Evolutionary conservation across 2,329 filamentous ascomycete species (phyloP), one percentile per base, ranked within the genome.

Genomic region (Colletotrichum musae): DNA sequence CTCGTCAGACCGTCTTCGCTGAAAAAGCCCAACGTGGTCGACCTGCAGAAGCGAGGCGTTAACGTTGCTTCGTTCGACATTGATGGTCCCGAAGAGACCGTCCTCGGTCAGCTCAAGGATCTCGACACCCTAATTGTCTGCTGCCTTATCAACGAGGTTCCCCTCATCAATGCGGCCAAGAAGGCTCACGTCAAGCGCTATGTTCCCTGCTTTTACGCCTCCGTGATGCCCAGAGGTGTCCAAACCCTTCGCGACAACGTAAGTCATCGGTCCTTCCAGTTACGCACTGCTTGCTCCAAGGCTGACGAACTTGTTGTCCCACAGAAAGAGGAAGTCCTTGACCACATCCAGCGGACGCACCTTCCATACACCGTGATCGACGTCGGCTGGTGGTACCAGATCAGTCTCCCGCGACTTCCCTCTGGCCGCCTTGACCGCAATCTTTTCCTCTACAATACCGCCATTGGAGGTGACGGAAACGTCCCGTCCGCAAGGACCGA

Each of bases 301-400:
- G 21, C 6, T 58, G 10, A 64, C 21, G n/a, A 47, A 39, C 3
- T 9, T 12, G n/a, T 3, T 15, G 9, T 18, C 5, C 6, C 4
- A n/a, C 21, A 71, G 62, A 89, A 89, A 79, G 85, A 89, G 71
- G 76, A 79, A 2, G 79, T 88, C 12, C 81, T 85, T 73, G 81
- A 86, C 66, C 81, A 85, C 61, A 79, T 89, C 68, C 83, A 84
- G 72, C 77, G 80, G 62, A 73, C 85, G 1, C 76, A 80, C 43
- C 80, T 90, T 1, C 85, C 86, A 0, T 90, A 85, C 77, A 89
- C 88, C 6, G 78, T 87, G 72, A 83, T 89, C 58, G 88, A 90
- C 70, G 82, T 88, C 15, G 88, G 87, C 18, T 88, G 80, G 79
- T 90, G 88, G 88, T 86, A 87, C 73, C 86, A 89, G 72, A 72